These are phyloP conservation scores for Oemleria cerasiformis DNA, from an alignment of 306 rosid species.

Conservation along the genomic window DNA sequence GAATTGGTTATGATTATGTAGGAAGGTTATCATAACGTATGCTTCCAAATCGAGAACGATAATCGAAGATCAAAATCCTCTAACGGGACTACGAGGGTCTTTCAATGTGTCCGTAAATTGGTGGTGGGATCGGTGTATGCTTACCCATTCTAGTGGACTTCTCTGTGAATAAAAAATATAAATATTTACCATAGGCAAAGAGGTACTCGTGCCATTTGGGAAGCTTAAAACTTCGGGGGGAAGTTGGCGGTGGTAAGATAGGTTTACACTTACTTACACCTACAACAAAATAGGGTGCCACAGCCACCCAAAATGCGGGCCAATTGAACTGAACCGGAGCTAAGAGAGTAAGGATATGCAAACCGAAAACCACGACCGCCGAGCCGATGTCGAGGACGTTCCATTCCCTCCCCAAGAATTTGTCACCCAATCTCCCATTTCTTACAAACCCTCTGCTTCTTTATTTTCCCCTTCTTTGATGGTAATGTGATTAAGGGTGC, in stretches of 20 bases:
- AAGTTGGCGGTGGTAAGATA: slow-evolving; percentile 73
- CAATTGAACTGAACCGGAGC: slow-evolving; percentile 75
- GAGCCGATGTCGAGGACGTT: slow-evolving; percentile 53
- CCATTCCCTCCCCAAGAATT: slow-evolving; percentile 73
- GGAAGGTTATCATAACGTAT: slow-evolving; percentile 18
- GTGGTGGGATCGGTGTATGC: slow-evolving; percentile 82
- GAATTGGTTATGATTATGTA: not conserved
- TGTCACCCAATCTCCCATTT: too few species aligned
- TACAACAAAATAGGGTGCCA: slow-evolving; percentile 52
- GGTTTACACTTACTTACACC: slow-evolving; percentile 72
- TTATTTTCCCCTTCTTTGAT: too few species aligned
- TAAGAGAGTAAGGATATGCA: slow-evolving; percentile 59
- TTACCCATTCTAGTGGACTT: slow-evolving; percentile 85
- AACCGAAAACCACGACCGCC: slow-evolving; percentile 47
- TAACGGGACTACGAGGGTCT: slow-evolving; percentile 85
- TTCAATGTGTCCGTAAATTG: slow-evolving; percentile 71
- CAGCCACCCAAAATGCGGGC: slow-evolving; percentile 60
- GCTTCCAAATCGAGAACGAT: slow-evolving; percentile 42
- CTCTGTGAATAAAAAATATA: slow-evolving; percentile 40
- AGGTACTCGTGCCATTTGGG: slow-evolving; percentile 81
- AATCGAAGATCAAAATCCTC: slow-evolving; percentile 81
- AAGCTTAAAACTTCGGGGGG: slow-evolving; percentile 42
- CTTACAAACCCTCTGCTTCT: too few species aligned
- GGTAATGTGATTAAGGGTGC: too few species aligned
- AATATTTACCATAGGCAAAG: slow-evolving; percentile 62